These are phyloP conservation scores for Cyberlindnera meyerae DNA, from an alignment of 805 yeast species.

Conservation along the genomic window DNA sequence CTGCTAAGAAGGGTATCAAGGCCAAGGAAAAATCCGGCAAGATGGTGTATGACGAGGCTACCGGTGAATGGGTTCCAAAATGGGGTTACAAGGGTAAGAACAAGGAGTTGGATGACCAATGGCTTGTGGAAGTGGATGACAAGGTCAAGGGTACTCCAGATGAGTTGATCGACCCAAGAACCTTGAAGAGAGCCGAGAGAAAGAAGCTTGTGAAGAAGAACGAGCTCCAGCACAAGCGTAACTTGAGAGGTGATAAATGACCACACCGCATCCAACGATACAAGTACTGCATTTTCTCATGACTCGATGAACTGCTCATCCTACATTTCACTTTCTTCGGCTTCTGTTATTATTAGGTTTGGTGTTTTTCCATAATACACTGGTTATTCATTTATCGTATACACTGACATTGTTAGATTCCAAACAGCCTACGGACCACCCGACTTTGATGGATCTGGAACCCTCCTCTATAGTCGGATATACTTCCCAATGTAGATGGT, in stretches of 20 bases:
- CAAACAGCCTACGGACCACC: conserved; percentile 22
- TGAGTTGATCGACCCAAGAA: conserved; percentile 84
- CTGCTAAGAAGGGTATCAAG: conserved; percentile 90
- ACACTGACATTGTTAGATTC: too few species aligned
- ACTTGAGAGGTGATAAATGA: conserved; percentile 40
- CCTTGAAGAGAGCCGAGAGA: conserved; percentile 75
- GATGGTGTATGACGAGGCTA: conserved; percentile 81
- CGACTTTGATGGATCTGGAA: conserved; percentile 14
- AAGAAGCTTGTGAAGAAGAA: conserved; percentile 82
- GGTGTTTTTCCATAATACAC: too few species aligned
- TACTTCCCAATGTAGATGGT: too few species aligned
- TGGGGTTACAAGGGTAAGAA: conserved; percentile 98
- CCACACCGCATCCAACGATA: too few species aligned
- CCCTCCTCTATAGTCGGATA: too few species aligned
- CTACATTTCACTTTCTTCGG: too few species aligned
- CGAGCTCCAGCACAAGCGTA: conserved; percentile 77
- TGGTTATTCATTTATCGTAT: too few species aligned
- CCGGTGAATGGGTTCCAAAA: conserved; percentile 94
- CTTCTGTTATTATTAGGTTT: too few species aligned
- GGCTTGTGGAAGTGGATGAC: conserved; percentile 94
- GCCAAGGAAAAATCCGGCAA: conserved; percentile 88
- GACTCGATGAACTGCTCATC: neutral
- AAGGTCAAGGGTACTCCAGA: conserved; percentile 51
- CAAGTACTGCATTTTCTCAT: neutral
- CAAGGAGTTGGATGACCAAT: conserved; percentile 80